phyloP scores from a whole-genome alignment of 108 stramenopile genomes.

The Schizochytrium sp. region DNA sequence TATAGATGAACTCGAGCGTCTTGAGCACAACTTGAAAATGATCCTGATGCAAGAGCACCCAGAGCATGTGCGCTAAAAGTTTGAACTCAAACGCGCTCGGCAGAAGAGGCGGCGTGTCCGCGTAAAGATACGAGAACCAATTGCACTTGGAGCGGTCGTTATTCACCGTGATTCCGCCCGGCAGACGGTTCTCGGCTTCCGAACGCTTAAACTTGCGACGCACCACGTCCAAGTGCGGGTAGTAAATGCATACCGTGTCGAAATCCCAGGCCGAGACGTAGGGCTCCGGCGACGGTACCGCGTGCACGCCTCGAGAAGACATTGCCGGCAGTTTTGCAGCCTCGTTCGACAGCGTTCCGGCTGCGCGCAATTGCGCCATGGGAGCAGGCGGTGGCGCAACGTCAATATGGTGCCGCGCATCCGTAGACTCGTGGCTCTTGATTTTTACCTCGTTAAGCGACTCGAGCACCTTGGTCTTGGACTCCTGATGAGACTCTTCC shows the following conservation, averaged over 20 bases:
- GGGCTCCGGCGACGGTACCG: background rate
- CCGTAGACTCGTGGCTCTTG: background rate
- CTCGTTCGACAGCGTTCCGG: background rate
- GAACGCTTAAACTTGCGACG: background rate
- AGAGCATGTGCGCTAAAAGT: conserved; percentile 10
- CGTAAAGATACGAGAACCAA: conserved; percentile 5
- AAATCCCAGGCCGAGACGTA: background rate
- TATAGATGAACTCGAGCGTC: background rate
- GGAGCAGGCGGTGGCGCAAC: background rate
- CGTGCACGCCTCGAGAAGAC: background rate
- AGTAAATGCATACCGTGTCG: background rate
- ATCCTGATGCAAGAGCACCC: conserved; percentile 6
- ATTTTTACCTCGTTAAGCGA: background rate
- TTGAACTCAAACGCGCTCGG: background rate
- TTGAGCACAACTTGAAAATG: background rate
- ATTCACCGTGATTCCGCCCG: background rate
- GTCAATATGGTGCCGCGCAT: background rate
- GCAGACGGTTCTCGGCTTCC: background rate
- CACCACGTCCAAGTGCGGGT: conserved; percentile 2
- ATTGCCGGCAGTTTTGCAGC: background rate
- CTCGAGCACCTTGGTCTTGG: background rate
- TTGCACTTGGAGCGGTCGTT: background rate
- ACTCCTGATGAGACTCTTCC: background rate
- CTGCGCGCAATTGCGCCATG: background rate
- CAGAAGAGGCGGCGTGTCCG: background rate